These are phyloP conservation scores for Xylaria acuta DNA, from an alignment of 495 filamentous ascomycete species.

Conservation along the genomic window DNA sequence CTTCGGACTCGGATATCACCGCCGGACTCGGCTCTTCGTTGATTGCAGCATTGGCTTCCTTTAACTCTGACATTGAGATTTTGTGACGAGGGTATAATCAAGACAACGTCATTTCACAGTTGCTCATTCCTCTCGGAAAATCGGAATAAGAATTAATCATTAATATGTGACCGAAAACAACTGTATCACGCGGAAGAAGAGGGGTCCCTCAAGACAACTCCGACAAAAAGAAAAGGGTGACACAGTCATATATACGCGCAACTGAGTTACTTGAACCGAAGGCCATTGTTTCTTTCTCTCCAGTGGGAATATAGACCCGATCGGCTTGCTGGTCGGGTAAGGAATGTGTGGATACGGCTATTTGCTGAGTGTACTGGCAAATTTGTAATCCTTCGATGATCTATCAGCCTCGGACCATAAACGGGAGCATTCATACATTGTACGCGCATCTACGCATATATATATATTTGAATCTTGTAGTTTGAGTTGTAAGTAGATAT, in stretches of 20 bases:
- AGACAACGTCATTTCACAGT: not conserved
- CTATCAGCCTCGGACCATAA: not conserved
- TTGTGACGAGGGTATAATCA: not conserved
- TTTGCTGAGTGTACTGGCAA: constrained; percentile 19
- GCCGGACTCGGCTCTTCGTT: not conserved
- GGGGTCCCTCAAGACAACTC: not conserved
- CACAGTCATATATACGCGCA: not conserved
- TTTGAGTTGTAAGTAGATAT: not conserved
- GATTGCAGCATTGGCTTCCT: not conserved
- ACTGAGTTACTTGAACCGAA: not conserved
- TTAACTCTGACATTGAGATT: not conserved
- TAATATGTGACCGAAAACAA: not conserved
- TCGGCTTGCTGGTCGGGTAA: constrained; percentile 16
- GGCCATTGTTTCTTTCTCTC: not conserved
- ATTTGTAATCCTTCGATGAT: not conserved
- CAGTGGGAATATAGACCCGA: constrained; percentile 25
- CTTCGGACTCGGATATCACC: constrained; percentile 1
- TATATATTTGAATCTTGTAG: not conserved
- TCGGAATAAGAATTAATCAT: not conserved
- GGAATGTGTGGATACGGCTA: constrained; percentile 9
- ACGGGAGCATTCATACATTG: not conserved
- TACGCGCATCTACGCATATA: not conserved
- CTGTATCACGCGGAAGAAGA: not conserved
- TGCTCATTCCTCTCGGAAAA: not conserved
- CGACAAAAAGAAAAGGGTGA: not conserved